Conservation (phyloP, 805 yeast species). For the Candida cerambycidarum region DNA sequence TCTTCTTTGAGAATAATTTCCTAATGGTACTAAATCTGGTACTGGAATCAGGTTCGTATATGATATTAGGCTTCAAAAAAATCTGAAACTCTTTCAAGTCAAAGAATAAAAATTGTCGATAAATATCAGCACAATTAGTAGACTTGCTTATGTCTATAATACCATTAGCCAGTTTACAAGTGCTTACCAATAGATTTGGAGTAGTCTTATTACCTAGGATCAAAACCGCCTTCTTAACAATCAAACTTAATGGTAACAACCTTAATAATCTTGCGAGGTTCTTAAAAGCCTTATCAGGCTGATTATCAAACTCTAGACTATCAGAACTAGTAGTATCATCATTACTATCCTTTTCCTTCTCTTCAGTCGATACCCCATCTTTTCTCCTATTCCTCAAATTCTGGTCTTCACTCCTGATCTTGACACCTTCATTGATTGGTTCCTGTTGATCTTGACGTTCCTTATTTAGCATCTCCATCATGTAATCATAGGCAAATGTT, state of each 20-base stretch:
- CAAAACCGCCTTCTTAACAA: conserved; percentile 64
- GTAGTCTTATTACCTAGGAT: conserved; percentile 81
- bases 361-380: neutral
- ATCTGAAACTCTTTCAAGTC: conserved; percentile 54
- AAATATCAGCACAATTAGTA: conserved; percentile 52
- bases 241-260: conserved; percentile 62
- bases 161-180: conserved; percentile 57
- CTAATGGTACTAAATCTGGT: conserved; percentile 2
- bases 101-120: conserved; percentile 46
- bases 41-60: conserved; percentile 40
- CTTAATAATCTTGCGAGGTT: conserved; percentile 22
- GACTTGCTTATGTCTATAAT: conserved; percentile 54
- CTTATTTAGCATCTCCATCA: conserved; percentile 41
- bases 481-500: conserved; percentile 69
- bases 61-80: conserved; percentile 67
- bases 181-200: conserved; percentile 65
- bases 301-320: neutral
- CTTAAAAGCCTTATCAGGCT: conserved; percentile 5
- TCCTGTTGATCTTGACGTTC: neutral
- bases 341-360: neutral
- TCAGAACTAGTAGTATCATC: conserved; percentile 6
- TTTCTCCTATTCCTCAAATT: conserved; percentile 3
- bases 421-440: no score
- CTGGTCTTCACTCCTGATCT: no score
- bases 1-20: conserved; percentile 1